phyloP scores from a whole-genome alignment of 2,329 filamentous ascomycete genomes.

The Fusarium secorum region DNA sequence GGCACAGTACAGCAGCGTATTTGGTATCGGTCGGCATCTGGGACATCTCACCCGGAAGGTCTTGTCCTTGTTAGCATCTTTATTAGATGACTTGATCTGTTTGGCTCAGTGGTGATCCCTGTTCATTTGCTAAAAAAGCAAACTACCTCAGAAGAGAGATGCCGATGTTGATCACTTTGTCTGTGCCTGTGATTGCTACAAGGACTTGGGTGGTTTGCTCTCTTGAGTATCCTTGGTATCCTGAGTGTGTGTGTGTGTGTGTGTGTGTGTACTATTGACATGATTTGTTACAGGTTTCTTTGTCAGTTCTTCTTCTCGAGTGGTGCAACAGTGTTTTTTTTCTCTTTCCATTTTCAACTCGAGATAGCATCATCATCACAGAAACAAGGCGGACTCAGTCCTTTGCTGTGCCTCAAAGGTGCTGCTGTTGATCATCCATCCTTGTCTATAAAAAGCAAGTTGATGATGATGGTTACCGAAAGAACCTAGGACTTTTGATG shows the following conservation, averaged over 20 bases:
- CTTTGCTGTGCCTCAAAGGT: slow-evolving; percentile 17
- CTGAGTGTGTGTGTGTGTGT: background rate
- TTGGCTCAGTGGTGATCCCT: background rate
- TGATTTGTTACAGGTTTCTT: background rate
- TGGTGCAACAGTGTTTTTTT: background rate
- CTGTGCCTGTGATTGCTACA: slow-evolving; percentile 5
- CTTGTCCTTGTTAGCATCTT: background rate
- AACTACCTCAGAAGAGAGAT: slow-evolving; percentile 6
- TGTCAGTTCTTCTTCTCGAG: background rate
- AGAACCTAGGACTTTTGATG: background rate
- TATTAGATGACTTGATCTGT: background rate
- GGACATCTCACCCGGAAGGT: background rate
- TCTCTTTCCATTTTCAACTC: background rate
- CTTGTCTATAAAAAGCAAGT: slow-evolving; percentile 11
- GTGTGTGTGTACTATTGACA: background rate
- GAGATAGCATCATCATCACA: background rate
- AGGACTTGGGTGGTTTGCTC: background rate
- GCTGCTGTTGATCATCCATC: slow-evolving; percentile 5
- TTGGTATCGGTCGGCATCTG: slow-evolving; percentile 7
- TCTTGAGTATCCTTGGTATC: background rate
- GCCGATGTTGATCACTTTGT: background rate
- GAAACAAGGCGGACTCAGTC: background rate
- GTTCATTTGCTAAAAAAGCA: slow-evolving; percentile 12
- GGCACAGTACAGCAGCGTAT: background rate
- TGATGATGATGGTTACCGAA: background rate